These are phyloP conservation scores for Lasiosphaeria hispida DNA, from an alignment of 495 filamentous ascomycete species.

Conservation along the genomic window DNA sequence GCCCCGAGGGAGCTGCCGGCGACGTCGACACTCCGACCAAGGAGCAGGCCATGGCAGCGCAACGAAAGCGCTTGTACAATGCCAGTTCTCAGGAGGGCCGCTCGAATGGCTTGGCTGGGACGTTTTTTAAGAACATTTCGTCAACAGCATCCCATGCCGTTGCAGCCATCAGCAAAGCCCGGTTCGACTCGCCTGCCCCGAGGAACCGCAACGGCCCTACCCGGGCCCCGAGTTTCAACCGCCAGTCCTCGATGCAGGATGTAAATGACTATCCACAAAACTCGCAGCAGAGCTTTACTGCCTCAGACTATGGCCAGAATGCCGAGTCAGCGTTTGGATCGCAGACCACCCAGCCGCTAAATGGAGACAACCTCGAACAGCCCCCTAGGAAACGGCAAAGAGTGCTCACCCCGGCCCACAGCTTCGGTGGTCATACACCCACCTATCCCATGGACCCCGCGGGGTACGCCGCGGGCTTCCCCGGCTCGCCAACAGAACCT, in stretches of 20 bases:
- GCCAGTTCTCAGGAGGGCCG: conserved; percentile 64
- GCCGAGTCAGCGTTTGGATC: conserved; percentile 44
- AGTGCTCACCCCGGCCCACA: conserved; percentile 44
- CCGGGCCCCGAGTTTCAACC: conserved; percentile 52
- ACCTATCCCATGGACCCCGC: conserved; percentile 42
- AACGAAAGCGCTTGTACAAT: conserved; percentile 87
- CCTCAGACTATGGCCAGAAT: conserved; percentile 45
- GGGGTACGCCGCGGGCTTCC: conserved; percentile 43
- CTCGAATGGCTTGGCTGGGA: conserved; percentile 65
- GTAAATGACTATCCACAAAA: conserved; percentile 42
- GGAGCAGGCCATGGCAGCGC: conserved; percentile 97
- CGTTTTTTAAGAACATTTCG: conserved; percentile 95
- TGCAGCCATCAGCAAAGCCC: conserved; percentile 90
- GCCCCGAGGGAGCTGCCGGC: conserved; percentile 65
- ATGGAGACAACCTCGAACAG: conserved; percentile 59
- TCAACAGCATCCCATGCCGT: conserved; percentile 87
- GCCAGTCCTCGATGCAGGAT: conserved; percentile 63
- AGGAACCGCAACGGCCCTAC: conserved; percentile 51
- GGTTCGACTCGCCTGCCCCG: conserved; percentile 82
- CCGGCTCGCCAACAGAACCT: conserved; percentile 75
- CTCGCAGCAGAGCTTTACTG: conserved; percentile 47
- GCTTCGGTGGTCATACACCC: conserved; percentile 43
- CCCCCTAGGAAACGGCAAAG: conserved; percentile 79
- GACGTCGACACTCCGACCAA: conserved; percentile 92
- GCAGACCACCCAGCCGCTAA: conserved; percentile 40